phyloP scores from a whole-genome alignment of 768 basidiomycete genomes.

The Lentinula lateritia region DNA sequence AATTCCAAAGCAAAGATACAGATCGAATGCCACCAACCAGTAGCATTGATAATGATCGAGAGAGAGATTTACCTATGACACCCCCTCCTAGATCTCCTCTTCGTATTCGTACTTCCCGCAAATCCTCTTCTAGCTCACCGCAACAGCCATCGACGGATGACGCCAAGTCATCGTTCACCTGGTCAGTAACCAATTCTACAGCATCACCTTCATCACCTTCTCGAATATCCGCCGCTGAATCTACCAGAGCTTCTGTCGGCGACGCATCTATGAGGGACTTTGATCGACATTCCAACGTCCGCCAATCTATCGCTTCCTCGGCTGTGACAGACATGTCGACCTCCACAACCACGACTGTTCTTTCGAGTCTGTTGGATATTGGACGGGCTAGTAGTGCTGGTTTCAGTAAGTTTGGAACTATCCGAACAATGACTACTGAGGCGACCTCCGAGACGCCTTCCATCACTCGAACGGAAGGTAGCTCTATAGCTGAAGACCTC shows the following conservation, averaged over 20 bases:
- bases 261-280: slow-evolving; percentile 33
- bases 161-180: slow-evolving; percentile 22
- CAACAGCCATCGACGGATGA: slow-evolving; percentile 16
- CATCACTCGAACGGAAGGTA: slow-evolving; percentile 61
- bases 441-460: slow-evolving; percentile 72
- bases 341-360: slow-evolving; percentile 37
- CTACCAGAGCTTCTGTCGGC: slow-evolving; percentile 27
- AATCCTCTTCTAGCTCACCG: slow-evolving; percentile 16
- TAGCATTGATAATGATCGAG: slow-evolving; percentile 18
- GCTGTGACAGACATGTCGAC: slow-evolving; percentile 48
- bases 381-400: slow-evolving; percentile 34
- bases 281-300: slow-evolving; percentile 21
- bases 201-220: slow-evolving; percentile 17
- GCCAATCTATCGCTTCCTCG: slow-evolving; percentile 63
- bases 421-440: slow-evolving; percentile 79
- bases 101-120: slow-evolving; percentile 26
- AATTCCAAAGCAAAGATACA: slow-evolving; percentile 6
- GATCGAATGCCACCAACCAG: slow-evolving; percentile 7
- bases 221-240: slow-evolving; percentile 26
- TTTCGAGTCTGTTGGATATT: slow-evolving; percentile 62
- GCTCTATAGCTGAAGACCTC: slow-evolving; percentile 46
- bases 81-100: slow-evolving; percentile 50
- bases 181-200: slow-evolving; percentile 14
- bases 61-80: slow-evolving; percentile 32
- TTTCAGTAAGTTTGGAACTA: slow-evolving; percentile 67